Evolutionary conservation across 2,329 filamentous ascomycete species (phyloP).

Genomic region (Diaporthe longicolla): DNA sequence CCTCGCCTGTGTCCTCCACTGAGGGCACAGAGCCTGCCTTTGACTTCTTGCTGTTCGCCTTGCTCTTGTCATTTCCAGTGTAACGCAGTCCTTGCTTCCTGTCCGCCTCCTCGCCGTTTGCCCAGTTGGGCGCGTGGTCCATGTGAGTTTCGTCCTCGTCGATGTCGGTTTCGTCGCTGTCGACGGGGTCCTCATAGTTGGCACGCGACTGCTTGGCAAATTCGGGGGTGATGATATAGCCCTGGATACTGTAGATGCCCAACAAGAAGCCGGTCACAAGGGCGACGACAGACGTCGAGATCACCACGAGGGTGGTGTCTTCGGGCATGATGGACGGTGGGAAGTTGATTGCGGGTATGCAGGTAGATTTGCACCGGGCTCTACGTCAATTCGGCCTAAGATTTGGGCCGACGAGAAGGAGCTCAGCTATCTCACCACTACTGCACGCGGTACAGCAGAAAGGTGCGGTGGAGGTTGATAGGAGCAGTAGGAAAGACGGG

Average conservation of each 20-base stretch:
- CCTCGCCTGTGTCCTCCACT: slow-evolving; percentile 69
- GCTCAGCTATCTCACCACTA: neutral
- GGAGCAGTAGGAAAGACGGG: neutral
- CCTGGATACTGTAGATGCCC: slow-evolving; percentile 78
- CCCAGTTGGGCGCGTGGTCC: slow-evolving; percentile 78
- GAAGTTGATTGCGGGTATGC: neutral
- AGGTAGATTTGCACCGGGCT: neutral
- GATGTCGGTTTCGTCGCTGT: slow-evolving; percentile 78
- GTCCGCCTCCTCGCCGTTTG: slow-evolving; percentile 73
- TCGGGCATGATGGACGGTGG: slow-evolving; percentile 8
- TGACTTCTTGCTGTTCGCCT: slow-evolving; percentile 53
- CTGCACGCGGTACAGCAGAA: neutral
- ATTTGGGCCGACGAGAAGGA: neutral
- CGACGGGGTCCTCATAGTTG: slow-evolving; percentile 71
- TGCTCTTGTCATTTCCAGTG: slow-evolving; percentile 48
- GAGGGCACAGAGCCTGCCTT: slow-evolving; percentile 54
- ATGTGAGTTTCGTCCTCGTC: slow-evolving; percentile 71
- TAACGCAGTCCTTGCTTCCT: slow-evolving; percentile 67
- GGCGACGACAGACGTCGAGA: slow-evolving; percentile 81
- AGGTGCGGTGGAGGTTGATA: neutral
- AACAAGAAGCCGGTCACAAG: slow-evolving; percentile 85
- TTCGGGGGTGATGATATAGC: slow-evolving; percentile 70
- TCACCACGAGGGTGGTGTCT: slow-evolving; percentile 61
- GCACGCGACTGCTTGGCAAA: slow-evolving; percentile 70
- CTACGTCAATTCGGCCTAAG: too few species aligned